Conservation (phyloP, 768 basidiomycete genomes). For the Lactarius hengduanensis region DNA sequence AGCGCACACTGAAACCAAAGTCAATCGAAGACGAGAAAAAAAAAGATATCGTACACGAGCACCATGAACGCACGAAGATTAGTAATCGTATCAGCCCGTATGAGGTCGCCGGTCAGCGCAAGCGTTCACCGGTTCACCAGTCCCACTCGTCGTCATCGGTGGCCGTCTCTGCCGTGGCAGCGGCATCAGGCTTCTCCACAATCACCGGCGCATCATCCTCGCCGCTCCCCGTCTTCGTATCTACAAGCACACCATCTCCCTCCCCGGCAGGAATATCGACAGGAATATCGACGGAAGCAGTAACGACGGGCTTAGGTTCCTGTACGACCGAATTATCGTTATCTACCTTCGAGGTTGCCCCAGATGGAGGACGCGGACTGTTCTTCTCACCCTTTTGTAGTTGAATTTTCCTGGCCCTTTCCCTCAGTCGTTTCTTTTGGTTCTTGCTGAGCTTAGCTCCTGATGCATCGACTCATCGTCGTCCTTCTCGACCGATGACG, state of each 20-base stretch:
- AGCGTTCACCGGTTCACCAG: not conserved
- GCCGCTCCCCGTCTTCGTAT: constrained; percentile 10
- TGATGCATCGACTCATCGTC: not conserved
- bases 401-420: not conserved
- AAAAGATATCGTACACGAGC: constrained; percentile 5
- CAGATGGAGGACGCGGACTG: constrained; percentile 9
- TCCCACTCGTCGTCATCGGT: constrained; percentile 3
- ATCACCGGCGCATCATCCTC: constrained; percentile 12
- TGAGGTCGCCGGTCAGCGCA: not conserved
- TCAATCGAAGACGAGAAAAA: not conserved
- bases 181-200: constrained; percentile 1
- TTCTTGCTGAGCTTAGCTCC: rapidly evolving
- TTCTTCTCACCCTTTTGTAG: constrained; percentile 25
- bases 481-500: constrained; percentile 5
- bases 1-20: constrained; percentile 3
- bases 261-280: constrained; percentile 6
- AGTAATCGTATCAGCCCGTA: constrained; percentile 7
- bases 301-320: constrained; percentile 10
- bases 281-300: constrained; percentile 5
- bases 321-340: constrained; percentile 21
- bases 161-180: not conserved
- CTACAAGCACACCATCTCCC: constrained; percentile 19
- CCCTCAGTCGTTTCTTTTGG: not conserved
- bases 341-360: constrained; percentile 9
- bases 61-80: constrained; percentile 7